Conservation (phyloP, 78 protist genomes). For the Dictyostelium capitatum region DNA sequence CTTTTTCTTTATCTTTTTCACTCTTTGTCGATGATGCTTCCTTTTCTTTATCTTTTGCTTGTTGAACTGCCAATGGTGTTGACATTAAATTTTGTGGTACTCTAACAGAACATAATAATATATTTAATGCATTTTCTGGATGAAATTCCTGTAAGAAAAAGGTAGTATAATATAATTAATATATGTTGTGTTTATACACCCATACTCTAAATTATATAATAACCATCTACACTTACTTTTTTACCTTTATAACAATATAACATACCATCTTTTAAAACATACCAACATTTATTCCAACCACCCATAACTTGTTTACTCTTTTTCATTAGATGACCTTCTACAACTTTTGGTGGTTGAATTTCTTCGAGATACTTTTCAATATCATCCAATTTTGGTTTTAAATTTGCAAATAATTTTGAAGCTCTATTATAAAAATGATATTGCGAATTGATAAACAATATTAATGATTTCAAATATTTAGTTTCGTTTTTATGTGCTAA, state of each 20-base stretch:
- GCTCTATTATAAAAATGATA: slow-evolving; percentile 66
- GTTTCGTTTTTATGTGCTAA: slow-evolving; percentile 71
- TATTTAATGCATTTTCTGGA: slow-evolving; percentile 80
- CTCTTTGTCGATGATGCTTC: background rate
- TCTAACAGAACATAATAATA: slow-evolving; percentile 72
- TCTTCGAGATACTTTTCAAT: slow-evolving; percentile 63
- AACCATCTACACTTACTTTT: no score
- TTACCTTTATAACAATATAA: slow-evolving; percentile 72
- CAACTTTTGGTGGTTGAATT: slow-evolving; percentile 79
- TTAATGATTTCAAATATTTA: slow-evolving; percentile 51
- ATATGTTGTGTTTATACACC: no score
- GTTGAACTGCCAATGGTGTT: background rate
- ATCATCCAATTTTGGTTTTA: slow-evolving; percentile 62
- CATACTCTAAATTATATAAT: no score
- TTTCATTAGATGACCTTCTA: slow-evolving; percentile 80
- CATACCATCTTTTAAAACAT: slow-evolving; percentile 83
- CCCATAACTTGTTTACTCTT: slow-evolving; percentile 80
- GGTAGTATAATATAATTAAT: no score
- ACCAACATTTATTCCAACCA: slow-evolving; percentile 85
- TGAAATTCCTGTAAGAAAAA: slow-evolving; percentile 57
- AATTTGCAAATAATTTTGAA: slow-evolving; percentile 34
- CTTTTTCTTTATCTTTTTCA: background rate
- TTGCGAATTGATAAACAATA: slow-evolving; percentile 64
- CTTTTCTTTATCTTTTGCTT: slow-evolving; percentile 11
- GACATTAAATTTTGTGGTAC: slow-evolving; percentile 37